Evolutionary conservation across 164 flowering plant species (phyloP).

Genomic region (Tinospora cordifolia): DNA sequence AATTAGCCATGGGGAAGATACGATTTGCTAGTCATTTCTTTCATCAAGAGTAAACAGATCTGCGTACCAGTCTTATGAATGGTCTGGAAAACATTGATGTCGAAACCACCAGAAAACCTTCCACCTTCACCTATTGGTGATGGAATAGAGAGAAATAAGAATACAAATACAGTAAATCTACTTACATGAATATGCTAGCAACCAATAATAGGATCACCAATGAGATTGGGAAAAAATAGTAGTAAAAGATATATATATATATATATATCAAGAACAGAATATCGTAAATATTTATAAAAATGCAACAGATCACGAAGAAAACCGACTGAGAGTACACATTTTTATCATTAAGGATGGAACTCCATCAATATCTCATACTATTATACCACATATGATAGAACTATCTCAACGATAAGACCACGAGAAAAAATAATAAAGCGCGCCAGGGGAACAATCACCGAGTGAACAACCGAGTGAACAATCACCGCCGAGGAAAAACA

Average conservation of each 20-base stretch:
- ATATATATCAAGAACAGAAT: too few species aligned
- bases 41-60: background rate
- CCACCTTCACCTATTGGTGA: slow-evolving; percentile 55
- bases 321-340: background rate
- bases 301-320: background rate
- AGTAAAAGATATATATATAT: too few species aligned
- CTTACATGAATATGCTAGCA: background rate
- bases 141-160: background rate
- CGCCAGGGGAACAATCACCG: background rate
- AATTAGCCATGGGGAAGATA: background rate
- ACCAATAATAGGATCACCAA: background rate
- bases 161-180: background rate
- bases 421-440: background rate
- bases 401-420: too few species aligned
- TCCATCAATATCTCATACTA: background rate
- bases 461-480: background rate
- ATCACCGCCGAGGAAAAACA: background rate
- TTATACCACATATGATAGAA: background rate
- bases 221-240: background rate
- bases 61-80: slow-evolving; percentile 59
- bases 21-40: background rate
- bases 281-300: background rate
- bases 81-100: slow-evolving; percentile 58
- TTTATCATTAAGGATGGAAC: background rate
- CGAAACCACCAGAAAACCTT: slow-evolving; percentile 82